Base-by-base conservation (phyloP, 148 eudicot genomes). In the Agrostemma githago region DNA sequence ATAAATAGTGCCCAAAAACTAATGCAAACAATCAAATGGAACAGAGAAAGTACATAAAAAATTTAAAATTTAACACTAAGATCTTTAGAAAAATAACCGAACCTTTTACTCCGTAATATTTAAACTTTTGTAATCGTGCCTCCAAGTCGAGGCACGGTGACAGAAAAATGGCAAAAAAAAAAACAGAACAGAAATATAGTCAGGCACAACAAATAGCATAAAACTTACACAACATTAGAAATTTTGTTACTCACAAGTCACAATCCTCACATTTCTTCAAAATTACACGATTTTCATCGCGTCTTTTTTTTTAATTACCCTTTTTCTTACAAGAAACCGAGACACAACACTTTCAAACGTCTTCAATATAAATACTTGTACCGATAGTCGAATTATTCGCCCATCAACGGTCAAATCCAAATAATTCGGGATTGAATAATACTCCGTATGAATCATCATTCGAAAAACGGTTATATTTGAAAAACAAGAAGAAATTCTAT, bases 281-380 rank as follows among this genome's bases (percentile, higher is more conserved):
- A 57, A 4, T 14, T n/a, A 57, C 2, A 57, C 5, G 60, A 57
- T n/a, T 57, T 57, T 57, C 17, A 15, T 56, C 14, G 6, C 60
- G 12, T 54, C 17, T 57, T 19, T 57, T 56, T 15, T 57, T 7
- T 57, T n/a, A 57, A 57, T 16, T 57, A 57, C 60, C 60, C 60
- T 57, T 57, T 57, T 57, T 16, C 14, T 8, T 44, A 57, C 3
- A n/a, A n/a, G 60, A 17, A 6, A 57, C 40, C 56, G 2, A 12
- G 37, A 72, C 11, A 46, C 58, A 14, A n/a, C 38, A 54, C 26
- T 53, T 34, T 69, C 72, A 42, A 48, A 77, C 71, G 38, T 56
- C 74, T 71, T 77, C 76, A 62, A 74, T 59, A 69, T 68, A 70
- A 9, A 61, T 60, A 64, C 3, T 16, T 56, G 37, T 17, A 61